Evolutionary conservation across 805 yeast genomes (phyloP), one percentile per base, ranked within the genome.

Genomic region (Vanderwaltozyma verrucispora): DNA sequence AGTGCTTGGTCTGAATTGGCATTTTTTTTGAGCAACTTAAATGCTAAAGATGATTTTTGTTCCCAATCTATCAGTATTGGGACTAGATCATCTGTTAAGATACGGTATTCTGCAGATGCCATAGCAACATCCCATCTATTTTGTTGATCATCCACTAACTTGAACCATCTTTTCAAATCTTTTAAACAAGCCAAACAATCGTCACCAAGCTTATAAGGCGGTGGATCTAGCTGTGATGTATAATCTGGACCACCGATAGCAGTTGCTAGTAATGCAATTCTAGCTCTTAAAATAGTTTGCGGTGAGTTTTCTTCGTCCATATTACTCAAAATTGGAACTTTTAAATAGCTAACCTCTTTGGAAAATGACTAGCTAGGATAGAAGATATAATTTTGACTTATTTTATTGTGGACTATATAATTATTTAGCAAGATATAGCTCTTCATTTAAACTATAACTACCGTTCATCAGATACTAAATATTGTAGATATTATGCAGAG

Each of bases 191-290:
- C 87, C 23, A 71, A 47, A 23, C 63, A 56, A 36, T 89, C 96
- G 41, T 80, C 86, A 10, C 97, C 97, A 3, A 88, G 68, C 42
- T 74, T 75, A 51, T 92, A 92, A 0, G 76, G 75, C 0, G 71
- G 67, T 3, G 71, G 69, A 2, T 60, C 56, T 2, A 54, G 44
- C 4, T 61, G 56, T 0, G 79, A 64, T 1, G 79, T 60, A 33
- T 79, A 74, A 59, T 88, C 96, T 1, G 79, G 72, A 2, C 96
- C 97, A 37, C 98, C 98, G 2, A 89, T 68, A 0, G 97, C 95
- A 3, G 95, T 75, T 3, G 87, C 85, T 28, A 88, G 67, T 30
- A 84, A 75, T 12, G 88, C 72, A 24, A 89, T 80, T 57, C 85
- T 86, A 0, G 92, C 84, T 44, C 71, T 70, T 28, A 80, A 58